These are phyloP conservation scores for Suillus subaureus DNA, from an alignment of 768 basidiomycete genomes.

Conservation along the genomic window DNA sequence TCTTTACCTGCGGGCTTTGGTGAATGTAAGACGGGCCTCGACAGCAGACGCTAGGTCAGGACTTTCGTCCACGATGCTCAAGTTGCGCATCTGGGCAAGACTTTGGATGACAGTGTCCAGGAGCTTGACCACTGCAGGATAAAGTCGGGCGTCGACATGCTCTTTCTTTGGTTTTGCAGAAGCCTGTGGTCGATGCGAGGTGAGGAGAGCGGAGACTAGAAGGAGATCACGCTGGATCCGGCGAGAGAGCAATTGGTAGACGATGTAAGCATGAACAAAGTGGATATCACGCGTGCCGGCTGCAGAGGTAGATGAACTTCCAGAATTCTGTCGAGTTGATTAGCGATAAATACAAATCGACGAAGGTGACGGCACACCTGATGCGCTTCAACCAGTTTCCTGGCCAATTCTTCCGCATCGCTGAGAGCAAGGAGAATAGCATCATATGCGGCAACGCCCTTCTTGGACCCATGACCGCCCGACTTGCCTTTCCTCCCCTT, in stretches of 20 bases:
- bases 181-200: constrained; percentile 40
- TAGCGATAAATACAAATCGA: constrained; percentile 8
- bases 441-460: constrained; percentile 86
- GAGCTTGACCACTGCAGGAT: constrained; percentile 85
- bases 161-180: constrained; percentile 39
- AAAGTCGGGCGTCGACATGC: constrained; percentile 71
- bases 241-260: constrained; percentile 83
- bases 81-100: constrained; percentile 77
- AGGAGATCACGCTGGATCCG: constrained; percentile 90
- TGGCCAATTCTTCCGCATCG: constrained; percentile 86
- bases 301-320: constrained; percentile 38
- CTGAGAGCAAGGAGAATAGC: constrained; percentile 80
- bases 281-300: constrained; percentile 69
- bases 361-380: constrained; percentile 50
- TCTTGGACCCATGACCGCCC: constrained; percentile 54
- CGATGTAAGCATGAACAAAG: constrained; percentile 85
- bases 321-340: constrained; percentile 39
- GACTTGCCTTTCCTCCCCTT: constrained; percentile 37
- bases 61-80: constrained; percentile 87
- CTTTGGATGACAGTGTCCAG: constrained; percentile 87
- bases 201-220: constrained; percentile 66
- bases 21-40: constrained; percentile 74
- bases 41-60: constrained; percentile 79
- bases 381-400: constrained; percentile 81
- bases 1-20: constrained; percentile 69